phyloP scores from a whole-genome alignment of 768 basidiomycete species.

The Atractiella rhizophila region DNA sequence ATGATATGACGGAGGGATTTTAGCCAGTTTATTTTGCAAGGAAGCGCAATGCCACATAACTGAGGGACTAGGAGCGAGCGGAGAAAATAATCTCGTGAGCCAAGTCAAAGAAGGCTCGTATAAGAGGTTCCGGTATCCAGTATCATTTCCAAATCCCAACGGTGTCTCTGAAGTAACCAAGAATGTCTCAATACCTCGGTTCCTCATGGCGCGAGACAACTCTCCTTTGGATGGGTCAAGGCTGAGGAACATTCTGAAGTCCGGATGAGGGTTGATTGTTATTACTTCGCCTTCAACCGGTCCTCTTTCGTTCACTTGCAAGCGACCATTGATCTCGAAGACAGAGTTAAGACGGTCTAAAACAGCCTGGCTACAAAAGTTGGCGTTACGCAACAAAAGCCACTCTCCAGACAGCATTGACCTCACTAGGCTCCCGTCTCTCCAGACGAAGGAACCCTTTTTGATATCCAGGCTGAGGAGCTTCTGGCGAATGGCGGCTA shows the following conservation, averaged over 20 bases:
- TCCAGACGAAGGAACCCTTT: constrained; percentile 67
- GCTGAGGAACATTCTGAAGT: constrained; percentile 81
- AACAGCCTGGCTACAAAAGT: constrained; percentile 81
- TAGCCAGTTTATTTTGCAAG: too few species aligned
- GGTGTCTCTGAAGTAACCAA: constrained; percentile 20
- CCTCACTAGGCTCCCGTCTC: constrained; percentile 67
- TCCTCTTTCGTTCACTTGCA: constrained; percentile 76
- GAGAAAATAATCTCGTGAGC: too few species aligned
- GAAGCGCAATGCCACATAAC: too few species aligned
- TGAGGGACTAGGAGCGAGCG: too few species aligned
- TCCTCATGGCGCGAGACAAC: constrained; percentile 91
- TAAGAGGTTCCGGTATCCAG: too few species aligned
- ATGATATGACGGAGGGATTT: too few species aligned
- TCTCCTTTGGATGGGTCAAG: constrained; percentile 79
- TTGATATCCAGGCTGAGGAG: too few species aligned
- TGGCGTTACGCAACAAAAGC: constrained; percentile 75
- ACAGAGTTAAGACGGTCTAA: constrained; percentile 89
- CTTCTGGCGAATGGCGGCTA: too few species aligned
- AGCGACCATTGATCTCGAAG: constrained; percentile 56
- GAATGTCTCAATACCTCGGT: constrained; percentile 70
- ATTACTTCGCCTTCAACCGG: constrained; percentile 50
- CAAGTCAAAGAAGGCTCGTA: too few species aligned
- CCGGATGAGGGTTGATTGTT: constrained; percentile 50
- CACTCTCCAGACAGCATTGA: constrained; percentile 72
- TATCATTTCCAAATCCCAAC: too few species aligned